Evolutionary conservation across 208 protist genomes (phyloP).

Genomic region (Dictyostelium gargantuum): DNA sequence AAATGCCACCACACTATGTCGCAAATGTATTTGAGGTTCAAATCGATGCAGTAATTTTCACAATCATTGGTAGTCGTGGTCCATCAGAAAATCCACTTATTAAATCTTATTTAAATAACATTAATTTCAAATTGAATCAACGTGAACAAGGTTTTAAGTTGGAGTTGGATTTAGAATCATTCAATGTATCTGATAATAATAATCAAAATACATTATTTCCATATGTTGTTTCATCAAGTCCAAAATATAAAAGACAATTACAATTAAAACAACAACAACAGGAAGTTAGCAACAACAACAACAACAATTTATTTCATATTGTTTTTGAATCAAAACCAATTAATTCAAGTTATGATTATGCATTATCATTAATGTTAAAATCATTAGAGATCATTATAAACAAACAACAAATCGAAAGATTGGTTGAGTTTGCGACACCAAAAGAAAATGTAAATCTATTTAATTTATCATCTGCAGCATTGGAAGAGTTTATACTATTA

Average conservation of each 20-base stretch:
- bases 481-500: slow-evolving; percentile 44
- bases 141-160: slow-evolving; percentile 36
- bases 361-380: slow-evolving; percentile 35
- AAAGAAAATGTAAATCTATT: slow-evolving; percentile 59
- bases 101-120: slow-evolving; percentile 41
- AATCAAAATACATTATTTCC: slow-evolving; percentile 22
- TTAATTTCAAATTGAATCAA: slow-evolving; percentile 40
- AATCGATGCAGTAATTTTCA: slow-evolving; percentile 10
- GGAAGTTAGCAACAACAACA: not conserved
- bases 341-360: slow-evolving; percentile 42
- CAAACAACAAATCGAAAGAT: slow-evolving; percentile 60
- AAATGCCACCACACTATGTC: slow-evolving; percentile 56
- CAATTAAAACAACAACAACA: not conserved
- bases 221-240: slow-evolving; percentile 48
- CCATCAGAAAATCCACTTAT: not conserved
- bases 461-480: not conserved
- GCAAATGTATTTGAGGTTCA: slow-evolving; percentile 21
- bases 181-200: slow-evolving; percentile 37
- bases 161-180: slow-evolving; percentile 49
- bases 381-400: slow-evolving; percentile 40
- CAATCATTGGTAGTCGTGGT: slow-evolving; percentile 6
- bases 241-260: slow-evolving; percentile 36
- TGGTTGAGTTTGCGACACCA: slow-evolving; percentile 60
- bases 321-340: slow-evolving; percentile 54
- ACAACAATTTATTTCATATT: slow-evolving; percentile 41